These are phyloP conservation scores for Staphylotrichum tortipilum DNA, from an alignment of 495 filamentous ascomycete genomes.

Conservation along the genomic window DNA sequence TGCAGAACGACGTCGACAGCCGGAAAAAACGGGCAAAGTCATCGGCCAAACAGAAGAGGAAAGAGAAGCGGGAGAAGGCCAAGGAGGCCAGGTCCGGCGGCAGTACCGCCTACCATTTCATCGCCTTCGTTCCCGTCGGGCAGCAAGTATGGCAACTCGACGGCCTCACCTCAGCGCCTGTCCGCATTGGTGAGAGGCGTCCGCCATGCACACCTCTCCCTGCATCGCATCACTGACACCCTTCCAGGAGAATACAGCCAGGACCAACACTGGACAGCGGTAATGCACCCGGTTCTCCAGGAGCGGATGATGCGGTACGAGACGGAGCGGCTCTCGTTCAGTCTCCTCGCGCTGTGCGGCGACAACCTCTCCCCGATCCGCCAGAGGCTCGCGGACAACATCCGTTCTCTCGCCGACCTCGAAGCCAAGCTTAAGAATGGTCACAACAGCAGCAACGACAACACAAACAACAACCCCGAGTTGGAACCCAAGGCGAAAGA, in stretches of 20 bases:
- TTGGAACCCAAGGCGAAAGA: neutral
- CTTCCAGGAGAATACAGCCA: slow-evolving; percentile 14
- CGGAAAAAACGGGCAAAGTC: slow-evolving; percentile 29
- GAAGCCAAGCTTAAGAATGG: slow-evolving; percentile 19
- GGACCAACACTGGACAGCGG: slow-evolving; percentile 31
- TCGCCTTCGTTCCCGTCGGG: slow-evolving; percentile 74
- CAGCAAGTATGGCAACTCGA: slow-evolving; percentile 83
- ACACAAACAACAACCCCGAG: slow-evolving; percentile 3
- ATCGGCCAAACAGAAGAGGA: slow-evolving; percentile 14
- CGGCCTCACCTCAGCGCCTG: slow-evolving; percentile 67
- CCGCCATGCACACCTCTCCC: neutral
- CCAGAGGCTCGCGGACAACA: slow-evolving; percentile 25
- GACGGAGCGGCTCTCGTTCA: slow-evolving; percentile 32
- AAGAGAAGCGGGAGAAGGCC: slow-evolving; percentile 12
- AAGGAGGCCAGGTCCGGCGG: neutral
- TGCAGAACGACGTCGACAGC: slow-evolving; percentile 51
- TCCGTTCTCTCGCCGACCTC: slow-evolving; percentile 24
- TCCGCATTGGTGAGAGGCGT: slow-evolving; percentile 61
- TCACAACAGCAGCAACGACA: neutral
- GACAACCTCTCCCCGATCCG: slow-evolving; percentile 26
- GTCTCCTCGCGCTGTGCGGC: slow-evolving; percentile 39
- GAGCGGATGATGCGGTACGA: slow-evolving; percentile 34
- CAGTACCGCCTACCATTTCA: slow-evolving; percentile 69
- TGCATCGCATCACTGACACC: neutral
- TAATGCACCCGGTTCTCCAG: slow-evolving; percentile 32